These are phyloP conservation scores for Biscutella laevigata DNA, from an alignment of 441 rosid genomes.

Conservation along the genomic window DNA sequence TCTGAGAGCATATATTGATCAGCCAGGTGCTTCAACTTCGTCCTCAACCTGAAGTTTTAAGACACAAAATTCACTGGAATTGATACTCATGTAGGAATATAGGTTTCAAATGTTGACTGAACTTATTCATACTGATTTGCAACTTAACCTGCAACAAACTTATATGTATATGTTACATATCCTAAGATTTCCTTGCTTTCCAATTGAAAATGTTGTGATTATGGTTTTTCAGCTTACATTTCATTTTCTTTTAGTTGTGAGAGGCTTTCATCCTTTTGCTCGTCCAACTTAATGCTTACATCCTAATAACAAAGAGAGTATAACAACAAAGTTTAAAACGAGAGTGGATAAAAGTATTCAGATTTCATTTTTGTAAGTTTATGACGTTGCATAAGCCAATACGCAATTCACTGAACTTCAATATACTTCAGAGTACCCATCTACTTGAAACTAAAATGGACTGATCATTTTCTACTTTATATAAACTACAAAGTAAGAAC, in stretches of 20 bases:
- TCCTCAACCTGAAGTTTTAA: slow-evolving; percentile 55
- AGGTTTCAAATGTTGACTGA: neutral
- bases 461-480: neutral
- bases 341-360: neutral
- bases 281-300: slow-evolving; percentile 76
- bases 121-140: neutral
- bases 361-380: neutral
- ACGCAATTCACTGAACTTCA: slow-evolving; percentile 1
- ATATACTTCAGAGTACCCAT: neutral
- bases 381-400: neutral
- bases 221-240: slow-evolving; percentile 47
- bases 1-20: slow-evolving; percentile 80
- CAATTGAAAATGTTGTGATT: neutral
- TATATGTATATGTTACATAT: neutral
- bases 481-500: neutral
- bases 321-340: neutral
- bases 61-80: slow-evolving; percentile 10
- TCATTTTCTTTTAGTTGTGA: slow-evolving; percentile 85
- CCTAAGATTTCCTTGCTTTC: neutral
- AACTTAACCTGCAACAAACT: neutral
- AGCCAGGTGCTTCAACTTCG: slow-evolving; percentile 69
- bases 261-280: slow-evolving; percentile 77
- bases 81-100: neutral
- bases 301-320: slow-evolving; percentile 41
- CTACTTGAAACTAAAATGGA: neutral